Conservation (phyloP, 306 rosid species). For the Castanea crenata region DNA sequence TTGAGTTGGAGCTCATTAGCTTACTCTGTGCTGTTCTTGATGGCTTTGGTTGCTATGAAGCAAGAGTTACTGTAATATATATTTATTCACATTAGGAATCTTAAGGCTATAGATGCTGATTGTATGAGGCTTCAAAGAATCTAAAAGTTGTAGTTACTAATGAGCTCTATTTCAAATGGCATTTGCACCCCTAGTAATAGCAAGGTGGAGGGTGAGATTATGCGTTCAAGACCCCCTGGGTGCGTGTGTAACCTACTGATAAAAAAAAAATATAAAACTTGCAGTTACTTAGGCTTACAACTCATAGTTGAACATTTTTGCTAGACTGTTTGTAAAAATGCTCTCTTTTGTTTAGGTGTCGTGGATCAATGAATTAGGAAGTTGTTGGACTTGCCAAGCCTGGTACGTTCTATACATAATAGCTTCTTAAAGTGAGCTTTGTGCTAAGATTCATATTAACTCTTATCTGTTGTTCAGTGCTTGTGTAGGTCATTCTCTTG, state of each 20-base stretch:
- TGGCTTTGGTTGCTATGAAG: background rate
- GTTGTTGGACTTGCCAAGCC: slow-evolving; percentile 19
- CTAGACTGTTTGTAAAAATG: slow-evolving; percentile 4
- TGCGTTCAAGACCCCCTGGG: no score
- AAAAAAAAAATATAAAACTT: background rate
- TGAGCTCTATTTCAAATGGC: no score
- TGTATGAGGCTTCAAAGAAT: background rate
- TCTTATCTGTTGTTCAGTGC: slow-evolving; percentile 5
- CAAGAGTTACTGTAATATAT: background rate
- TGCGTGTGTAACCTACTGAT: no score
- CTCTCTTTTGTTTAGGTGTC: slow-evolving; percentile 60
- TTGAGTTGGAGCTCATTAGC: no score
- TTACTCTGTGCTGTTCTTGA: background rate
- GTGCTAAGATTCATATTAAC: slow-evolving; percentile 3
- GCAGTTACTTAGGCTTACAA: background rate
- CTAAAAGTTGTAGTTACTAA: background rate
- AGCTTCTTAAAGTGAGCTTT: slow-evolving; percentile 19
- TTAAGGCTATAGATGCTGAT: background rate
- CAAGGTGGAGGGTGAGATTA: no score
- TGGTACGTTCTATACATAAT: slow-evolving; percentile 37
- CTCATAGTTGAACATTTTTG: background rate
- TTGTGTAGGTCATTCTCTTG: slow-evolving; percentile 21
- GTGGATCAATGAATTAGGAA: slow-evolving; percentile 85
- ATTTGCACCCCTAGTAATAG: no score
- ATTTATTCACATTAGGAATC: background rate